Base-by-base conservation (phyloP, 2,329 filamentous ascomycete species). In the Monilinia vaccinii-corymbosi region DNA sequence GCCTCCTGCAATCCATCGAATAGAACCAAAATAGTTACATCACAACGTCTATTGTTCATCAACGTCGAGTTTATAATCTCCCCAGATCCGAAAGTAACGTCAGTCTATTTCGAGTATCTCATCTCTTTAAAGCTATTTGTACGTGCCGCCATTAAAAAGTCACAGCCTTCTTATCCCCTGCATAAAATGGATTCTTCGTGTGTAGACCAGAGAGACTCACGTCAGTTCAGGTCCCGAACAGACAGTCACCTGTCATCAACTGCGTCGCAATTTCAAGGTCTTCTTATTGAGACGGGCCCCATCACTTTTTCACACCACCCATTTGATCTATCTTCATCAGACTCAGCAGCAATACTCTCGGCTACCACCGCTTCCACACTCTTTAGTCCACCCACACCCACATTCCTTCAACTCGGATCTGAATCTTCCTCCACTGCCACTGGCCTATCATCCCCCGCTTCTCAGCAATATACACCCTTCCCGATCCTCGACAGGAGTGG, bases 161-260 rank as follows among this genome's bases (percentile, higher is more conserved):
- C 66, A 67, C 68, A 70, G 68, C 69, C 66, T 63, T 59, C 64
- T 61, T 56, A 58, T 62, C 31, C 59, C 59, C 32, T 61, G 58
- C 55, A 58, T 56, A 66, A 58, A 71, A 71, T 71, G 69, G 69
- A 70, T 61, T 65, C 64, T 63, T 65, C 63, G 62, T 71, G 69
- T 71, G 68, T 71, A 68, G 66, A 68, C 61, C 64, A 64, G 63
- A 64, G 65, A 69, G 67, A 69, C 69, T 71, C 69, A 71, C 68
- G 65, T 62, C 67, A 69, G 62, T 66, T 61, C 63, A 71, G 70
- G 67, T 71, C 68, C 60, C 65, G 67, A 66, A 65, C 68, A 57
- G 69, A 65, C 61, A 68, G 65, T 61, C 66, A 70, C 66, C 66
- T 69, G 44, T 70, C 70, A 51, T 66, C 68, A 46, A 67, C 68